These are phyloP conservation scores for Chiua virens DNA, from an alignment of 768 basidiomycete species.

Conservation along the genomic window DNA sequence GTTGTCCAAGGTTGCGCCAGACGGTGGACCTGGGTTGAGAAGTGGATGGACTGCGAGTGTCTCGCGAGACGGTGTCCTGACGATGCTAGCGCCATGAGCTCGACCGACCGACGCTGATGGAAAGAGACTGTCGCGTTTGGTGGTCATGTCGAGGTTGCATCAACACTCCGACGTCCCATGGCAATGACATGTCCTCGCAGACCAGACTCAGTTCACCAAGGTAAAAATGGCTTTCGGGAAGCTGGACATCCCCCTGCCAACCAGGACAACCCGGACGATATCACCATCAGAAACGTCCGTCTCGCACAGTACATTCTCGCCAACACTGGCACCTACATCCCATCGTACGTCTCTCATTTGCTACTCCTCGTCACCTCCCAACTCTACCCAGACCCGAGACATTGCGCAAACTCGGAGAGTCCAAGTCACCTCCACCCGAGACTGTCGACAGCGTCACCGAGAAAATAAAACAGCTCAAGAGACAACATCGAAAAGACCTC, in stretches of 20 bases:
- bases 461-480: constrained; percentile 31
- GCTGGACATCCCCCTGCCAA: constrained; percentile 3
- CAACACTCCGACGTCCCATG: not conserved
- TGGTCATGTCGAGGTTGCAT: constrained; percentile 29
- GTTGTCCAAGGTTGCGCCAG: constrained; percentile 9
- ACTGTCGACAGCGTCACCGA: constrained; percentile 26
- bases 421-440: constrained; percentile 14
- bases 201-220: constrained; percentile 7
- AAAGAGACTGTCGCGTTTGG: too few species aligned
- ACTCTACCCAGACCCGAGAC: constrained; percentile 15
- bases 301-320: constrained; percentile 41
- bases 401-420: constrained; percentile 22
- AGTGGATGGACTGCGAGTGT: constrained; percentile 63
- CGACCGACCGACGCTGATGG: too few species aligned
- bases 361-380: not conserved
- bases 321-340: constrained; percentile 38
- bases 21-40: constrained; percentile 54
- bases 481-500: constrained; percentile 31
- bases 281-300: constrained; percentile 33
- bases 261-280: constrained; percentile 20
- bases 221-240: constrained; percentile 27
- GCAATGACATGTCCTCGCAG: constrained; percentile 14
- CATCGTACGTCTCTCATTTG: constrained; percentile 33
- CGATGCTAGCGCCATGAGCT: too few species aligned
- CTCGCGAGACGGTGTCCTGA: too few species aligned